Percentiles rank a stretch among this genome's conserved stretches.
These are phyloP conservation scores for Lolium multiflorum DNA, from an alignment of 176 grass and related monocot genomes.

Conservation along the genomic window DNA sequence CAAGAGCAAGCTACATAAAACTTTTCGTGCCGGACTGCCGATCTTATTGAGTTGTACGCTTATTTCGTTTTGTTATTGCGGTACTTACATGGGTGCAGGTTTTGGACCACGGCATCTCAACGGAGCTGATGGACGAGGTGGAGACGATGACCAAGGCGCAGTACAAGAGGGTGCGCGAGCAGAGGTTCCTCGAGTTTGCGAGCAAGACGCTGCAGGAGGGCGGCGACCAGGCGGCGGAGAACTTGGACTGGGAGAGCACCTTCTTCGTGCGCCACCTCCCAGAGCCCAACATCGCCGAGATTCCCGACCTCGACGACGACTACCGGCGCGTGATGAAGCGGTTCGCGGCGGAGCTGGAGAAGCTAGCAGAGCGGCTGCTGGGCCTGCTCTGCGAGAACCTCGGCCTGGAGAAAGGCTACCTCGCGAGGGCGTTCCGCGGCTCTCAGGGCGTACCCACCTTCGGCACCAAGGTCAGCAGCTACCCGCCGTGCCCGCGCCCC, in stretches of 20 bases:
- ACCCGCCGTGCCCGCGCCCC: constrained; percentile 82
- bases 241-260: constrained; percentile 82
- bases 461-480: constrained; percentile 91
- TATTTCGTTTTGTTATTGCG: neutral
- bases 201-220: constrained; percentile 48
- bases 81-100: constrained; percentile 33
- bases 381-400: constrained; percentile 80
- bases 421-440: constrained; percentile 58
- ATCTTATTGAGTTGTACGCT: neutral
- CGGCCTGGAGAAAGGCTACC: constrained; percentile 61
- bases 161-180: constrained; percentile 69
- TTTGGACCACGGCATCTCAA: constrained; percentile 78
- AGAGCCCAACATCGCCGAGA: constrained; percentile 51
- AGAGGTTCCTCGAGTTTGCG: constrained; percentile 82
- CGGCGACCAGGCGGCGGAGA: constrained; percentile 32
- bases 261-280: constrained; percentile 89
- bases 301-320: constrained; percentile 62
- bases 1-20: too few species aligned
- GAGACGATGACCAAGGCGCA: constrained; percentile 86
- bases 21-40: too few species aligned
- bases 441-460: constrained; percentile 60
- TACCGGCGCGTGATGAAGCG: constrained; percentile 69
- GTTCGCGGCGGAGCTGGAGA: constrained; percentile 75
- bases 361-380: constrained; percentile 66
- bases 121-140: constrained; percentile 86